phyloP scores from a whole-genome alignment of 2,329 filamentous ascomycete genomes.

The Pezicula neosporulosa region DNA sequence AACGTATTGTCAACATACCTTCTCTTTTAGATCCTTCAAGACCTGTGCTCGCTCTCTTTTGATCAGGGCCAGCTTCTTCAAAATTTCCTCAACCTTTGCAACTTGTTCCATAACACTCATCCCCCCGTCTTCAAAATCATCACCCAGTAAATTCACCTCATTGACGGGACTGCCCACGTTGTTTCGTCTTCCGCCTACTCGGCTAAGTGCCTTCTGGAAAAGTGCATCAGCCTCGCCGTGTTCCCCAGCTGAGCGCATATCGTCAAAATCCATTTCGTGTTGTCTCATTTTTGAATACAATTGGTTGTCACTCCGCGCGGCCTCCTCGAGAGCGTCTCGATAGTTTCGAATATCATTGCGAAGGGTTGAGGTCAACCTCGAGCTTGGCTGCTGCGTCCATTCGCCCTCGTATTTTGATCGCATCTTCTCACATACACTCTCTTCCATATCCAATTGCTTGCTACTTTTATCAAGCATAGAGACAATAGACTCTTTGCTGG shows the following conservation, averaged over 20 bases:
- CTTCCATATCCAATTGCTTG: conserved; percentile 93
- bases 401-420: conserved; percentile 92
- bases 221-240: conserved; percentile 82
- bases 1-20: conserved; percentile 52
- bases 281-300: conserved; percentile 80
- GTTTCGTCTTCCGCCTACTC: conserved; percentile 56
- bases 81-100: conserved; percentile 77
- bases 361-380: conserved; percentile 81
- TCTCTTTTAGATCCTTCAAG: conserved; percentile 94
- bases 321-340: conserved; percentile 84
- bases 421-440: conserved; percentile 99
- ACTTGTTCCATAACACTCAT: conserved; percentile 88
- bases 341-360: conserved; percentile 86
- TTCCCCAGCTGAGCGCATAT: conserved; percentile 89
- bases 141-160: conserved; percentile 81
- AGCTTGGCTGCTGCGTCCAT: conserved; percentile 97
- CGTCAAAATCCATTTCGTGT: conserved; percentile 85
- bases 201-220: conserved; percentile 83
- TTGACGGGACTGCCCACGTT: conserved; percentile 56
- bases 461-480: conserved; percentile 72
- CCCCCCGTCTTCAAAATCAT: conserved; percentile 80
- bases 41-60: conserved; percentile 91
- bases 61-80: conserved; percentile 87
- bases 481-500: conserved; percentile 73
- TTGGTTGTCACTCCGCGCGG: conserved; percentile 79